Evolutionary conservation across 768 basidiomycete species (phyloP).

Genomic region (Coprinopsis sp.): DNA sequence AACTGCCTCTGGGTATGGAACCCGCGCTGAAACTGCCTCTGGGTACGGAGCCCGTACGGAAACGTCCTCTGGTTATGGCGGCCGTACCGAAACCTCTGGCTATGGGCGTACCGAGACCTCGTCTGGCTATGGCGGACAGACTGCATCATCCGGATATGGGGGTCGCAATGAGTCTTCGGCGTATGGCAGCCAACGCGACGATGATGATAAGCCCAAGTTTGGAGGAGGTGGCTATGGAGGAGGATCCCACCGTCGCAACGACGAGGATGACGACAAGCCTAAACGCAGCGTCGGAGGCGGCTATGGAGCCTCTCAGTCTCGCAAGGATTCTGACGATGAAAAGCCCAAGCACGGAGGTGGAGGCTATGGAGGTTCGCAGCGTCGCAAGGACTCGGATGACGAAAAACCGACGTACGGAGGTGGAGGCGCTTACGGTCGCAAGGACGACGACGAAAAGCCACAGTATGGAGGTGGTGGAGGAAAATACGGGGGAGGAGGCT

Average conservation of each 20-base stretch:
- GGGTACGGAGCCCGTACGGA: not conserved
- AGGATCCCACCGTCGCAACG: slow-evolving; percentile 1
- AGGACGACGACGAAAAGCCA: not conserved
- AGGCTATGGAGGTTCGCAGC: slow-evolving; percentile 6
- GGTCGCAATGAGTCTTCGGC: slow-evolving; percentile 2
- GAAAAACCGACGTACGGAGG: slow-evolving; percentile 11
- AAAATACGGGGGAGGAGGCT: slow-evolving; percentile 9
- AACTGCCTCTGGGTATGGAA: slow-evolving; percentile 10
- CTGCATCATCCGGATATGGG: not conserved
- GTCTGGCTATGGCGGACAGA: slow-evolving; percentile 1
- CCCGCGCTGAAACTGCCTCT: slow-evolving; percentile 1
- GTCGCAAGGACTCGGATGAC: slow-evolving; percentile 11
- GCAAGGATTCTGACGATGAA: slow-evolving; percentile 3
- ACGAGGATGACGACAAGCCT: slow-evolving; percentile 6
- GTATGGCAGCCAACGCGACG: slow-evolving; percentile 2
- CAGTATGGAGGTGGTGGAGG: slow-evolving; percentile 13
- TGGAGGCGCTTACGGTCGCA: slow-evolving; percentile 6
- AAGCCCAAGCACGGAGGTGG: slow-evolving; percentile 10
- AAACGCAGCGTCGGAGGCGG: slow-evolving; percentile 9
- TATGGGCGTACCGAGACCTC: slow-evolving; percentile 4
- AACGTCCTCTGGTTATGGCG: not conserved
- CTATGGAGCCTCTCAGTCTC: too few relatives aligned
- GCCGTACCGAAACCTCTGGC: not conserved
- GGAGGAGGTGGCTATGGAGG: slow-evolving; percentile 7
- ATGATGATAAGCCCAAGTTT: slow-evolving; percentile 8